These are phyloP conservation scores for Botryotinia narcissicola DNA, from an alignment of 2,329 filamentous ascomycete species.

Conservation along the genomic window DNA sequence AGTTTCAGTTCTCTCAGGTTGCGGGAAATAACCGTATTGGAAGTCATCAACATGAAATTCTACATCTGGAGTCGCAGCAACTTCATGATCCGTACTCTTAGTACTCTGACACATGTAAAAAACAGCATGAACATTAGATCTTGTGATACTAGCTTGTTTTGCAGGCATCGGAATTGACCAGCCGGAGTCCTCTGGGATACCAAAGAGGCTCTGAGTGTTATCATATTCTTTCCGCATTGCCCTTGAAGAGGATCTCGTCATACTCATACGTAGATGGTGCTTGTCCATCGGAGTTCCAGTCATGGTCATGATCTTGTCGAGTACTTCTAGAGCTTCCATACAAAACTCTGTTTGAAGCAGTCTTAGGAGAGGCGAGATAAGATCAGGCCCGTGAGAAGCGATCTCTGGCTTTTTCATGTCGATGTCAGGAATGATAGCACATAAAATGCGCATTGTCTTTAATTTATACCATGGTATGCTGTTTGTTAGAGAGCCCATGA, in stretches of 20 bases:
- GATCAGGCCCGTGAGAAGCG: conserved; percentile 84
- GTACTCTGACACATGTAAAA: conserved; percentile 88
- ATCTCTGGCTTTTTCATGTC: conserved; percentile 93
- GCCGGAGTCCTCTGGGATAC: conserved; percentile 90
- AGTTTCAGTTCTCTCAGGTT: conserved; percentile 68
- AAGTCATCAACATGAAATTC: conserved; percentile 93
- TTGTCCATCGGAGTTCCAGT: conserved; percentile 89
- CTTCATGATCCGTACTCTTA: conserved; percentile 55
- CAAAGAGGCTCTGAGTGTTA: conserved; percentile 88
- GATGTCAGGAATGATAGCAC: conserved; percentile 79
- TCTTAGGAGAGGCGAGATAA: conserved; percentile 88
- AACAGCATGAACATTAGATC: conserved; percentile 90
- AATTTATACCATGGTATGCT: conserved; percentile 84
- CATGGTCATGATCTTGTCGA: conserved; percentile 95
- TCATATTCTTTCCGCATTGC: conserved; percentile 92
- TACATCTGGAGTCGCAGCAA: conserved; percentile 73
- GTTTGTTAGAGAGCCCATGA: conserved; percentile 90
- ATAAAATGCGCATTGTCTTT: conserved; percentile 88
- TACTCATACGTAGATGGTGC: conserved; percentile 95
- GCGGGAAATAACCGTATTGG: conserved; percentile 61
- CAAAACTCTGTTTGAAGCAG: conserved; percentile 91
- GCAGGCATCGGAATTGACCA: conserved; percentile 96
- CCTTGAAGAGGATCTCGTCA: conserved; percentile 84
- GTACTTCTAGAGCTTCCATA: conserved; percentile 83
- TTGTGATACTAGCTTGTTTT: conserved; percentile 79